Base-by-base conservation (phyloP, 2,329 filamentous ascomycete genomes). In the Diplodia sapinea region DNA sequence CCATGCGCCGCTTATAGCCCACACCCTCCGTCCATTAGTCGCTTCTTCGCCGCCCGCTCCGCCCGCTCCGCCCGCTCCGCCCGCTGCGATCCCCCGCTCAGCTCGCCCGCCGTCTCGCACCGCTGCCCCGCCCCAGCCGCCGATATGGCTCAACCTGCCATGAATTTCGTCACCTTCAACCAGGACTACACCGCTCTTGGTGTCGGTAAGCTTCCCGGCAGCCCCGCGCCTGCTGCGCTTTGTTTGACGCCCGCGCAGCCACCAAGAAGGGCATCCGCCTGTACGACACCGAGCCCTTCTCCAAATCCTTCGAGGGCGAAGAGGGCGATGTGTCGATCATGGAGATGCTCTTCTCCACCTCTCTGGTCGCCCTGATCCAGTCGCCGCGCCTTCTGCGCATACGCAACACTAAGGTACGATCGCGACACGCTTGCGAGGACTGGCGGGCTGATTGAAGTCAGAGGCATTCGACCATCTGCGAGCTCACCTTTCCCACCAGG, bases 121-220 rank as follows among this genome's bases (percentile, higher is more conserved):
- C 43, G 12, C 29, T 29, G 40, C 57, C 33, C 57, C 40, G 33
- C 55, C 47, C 31, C 31, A 33, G 4, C 17, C 54, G 55, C 54
- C 84, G 85, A 77, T 69, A 92, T 92, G 89, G 82, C 89, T 59
- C 72, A 67, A 47, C 63, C 66, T 36, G 26, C 73, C 52, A 93
- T 98, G 84, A 99, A 99, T 81, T 99, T 96, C 82, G 93, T 99
- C 75, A 97, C 94, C 51, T 99, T 98, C 82, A 99, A 99, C 81
- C 95, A 99, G 84, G 95, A 99, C 84, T 93, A 97, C 83, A 96
- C 92, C 86, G 94, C 94, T 80, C 86, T 99, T 71, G 94, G 94
- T 82, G 94, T 99, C 73, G 94, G 93, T 93, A 84, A 76, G 89
- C 80, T 67, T 23, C 36, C 33, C 40, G 12, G 7, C 4, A 23